A percentile compares a stretch with the other conserved stretches of the same genome.
phyloP scores from a whole-genome alignment of 108 stramenopile genomes.

The Chaetoceros tenuissimus region DNA sequence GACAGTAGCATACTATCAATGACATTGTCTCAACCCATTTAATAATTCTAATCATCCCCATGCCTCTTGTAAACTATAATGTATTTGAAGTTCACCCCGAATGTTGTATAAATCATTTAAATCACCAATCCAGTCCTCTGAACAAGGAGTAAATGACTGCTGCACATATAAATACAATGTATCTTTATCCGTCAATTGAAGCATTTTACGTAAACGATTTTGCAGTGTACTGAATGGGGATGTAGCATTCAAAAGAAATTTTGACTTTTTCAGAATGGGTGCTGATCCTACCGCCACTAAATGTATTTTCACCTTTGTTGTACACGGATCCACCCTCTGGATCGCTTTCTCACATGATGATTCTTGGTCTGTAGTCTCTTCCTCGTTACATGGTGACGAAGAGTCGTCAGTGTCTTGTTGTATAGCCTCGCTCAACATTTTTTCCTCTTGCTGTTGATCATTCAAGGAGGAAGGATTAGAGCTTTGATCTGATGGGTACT shows the following conservation, averaged over 20 bases:
- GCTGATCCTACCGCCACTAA: slow-evolving; percentile 78
- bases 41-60: slow-evolving; percentile 42
- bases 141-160: slow-evolving; percentile 71
- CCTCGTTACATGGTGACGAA: no score
- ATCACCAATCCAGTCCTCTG: slow-evolving; percentile 63
- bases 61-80: slow-evolving; percentile 86
- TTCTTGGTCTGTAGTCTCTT: no score
- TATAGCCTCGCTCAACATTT: no score
- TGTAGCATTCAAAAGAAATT: slow-evolving; percentile 60
- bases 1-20: slow-evolving; percentile 5
- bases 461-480: no score
- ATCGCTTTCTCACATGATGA: no score
- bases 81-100: slow-evolving; percentile 72
- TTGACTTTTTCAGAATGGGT: slow-evolving; percentile 80
- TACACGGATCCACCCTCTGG: no score
- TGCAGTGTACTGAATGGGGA: slow-evolving; percentile 59
- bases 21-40: not conserved
- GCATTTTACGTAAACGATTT: slow-evolving; percentile 62
- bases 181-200: slow-evolving; percentile 32
- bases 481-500: no score
- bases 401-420: no score
- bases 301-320: slow-evolving; percentile 80
- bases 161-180: slow-evolving; percentile 67
- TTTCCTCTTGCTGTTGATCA: no score
- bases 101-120: slow-evolving; percentile 62